These are phyloP conservation scores for Vachellia collinsii DNA, from an alignment of 306 rosid species.

Conservation along the genomic window DNA sequence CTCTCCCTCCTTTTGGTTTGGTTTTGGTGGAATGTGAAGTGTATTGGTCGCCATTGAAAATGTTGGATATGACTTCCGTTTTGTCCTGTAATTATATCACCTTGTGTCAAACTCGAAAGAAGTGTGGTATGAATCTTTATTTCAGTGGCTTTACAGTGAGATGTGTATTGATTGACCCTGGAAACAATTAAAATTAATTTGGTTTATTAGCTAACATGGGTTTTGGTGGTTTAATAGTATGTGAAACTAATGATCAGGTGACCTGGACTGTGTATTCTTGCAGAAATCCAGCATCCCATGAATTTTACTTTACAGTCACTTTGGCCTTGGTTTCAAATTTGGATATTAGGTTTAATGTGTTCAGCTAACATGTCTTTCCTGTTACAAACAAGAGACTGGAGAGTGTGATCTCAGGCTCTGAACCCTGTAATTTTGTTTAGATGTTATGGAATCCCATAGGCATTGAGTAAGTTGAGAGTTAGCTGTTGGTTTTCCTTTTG, in stretches of 20 bases:
- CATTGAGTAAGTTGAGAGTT: neutral
- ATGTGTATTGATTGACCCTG: neutral
- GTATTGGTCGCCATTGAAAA: neutral
- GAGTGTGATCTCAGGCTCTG: neutral
- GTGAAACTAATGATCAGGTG: neutral
- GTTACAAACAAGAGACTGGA: neutral
- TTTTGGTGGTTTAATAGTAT: neutral
- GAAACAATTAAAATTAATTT: neutral
- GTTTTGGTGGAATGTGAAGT: neutral
- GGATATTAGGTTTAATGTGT: constrained; percentile 2
- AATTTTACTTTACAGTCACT: neutral
- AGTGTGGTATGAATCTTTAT: constrained; percentile 1
- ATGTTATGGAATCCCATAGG: neutral
- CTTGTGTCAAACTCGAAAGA: neutral
- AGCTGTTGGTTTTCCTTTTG: neutral
- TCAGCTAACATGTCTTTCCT: neutral
- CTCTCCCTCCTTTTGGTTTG: neutral
- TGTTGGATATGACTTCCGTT: neutral
- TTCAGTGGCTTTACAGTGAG: neutral
- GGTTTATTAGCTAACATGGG: neutral
- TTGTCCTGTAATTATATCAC: neutral
- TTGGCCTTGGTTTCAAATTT: constrained; percentile 2
- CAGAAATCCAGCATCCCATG: neutral
- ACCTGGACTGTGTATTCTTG: neutral
- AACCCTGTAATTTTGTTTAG: constrained; percentile 3